Evolutionary conservation across 495 filamentous ascomycete genomes (phyloP).

Genomic region (Talaromyces borbonicus): DNA sequence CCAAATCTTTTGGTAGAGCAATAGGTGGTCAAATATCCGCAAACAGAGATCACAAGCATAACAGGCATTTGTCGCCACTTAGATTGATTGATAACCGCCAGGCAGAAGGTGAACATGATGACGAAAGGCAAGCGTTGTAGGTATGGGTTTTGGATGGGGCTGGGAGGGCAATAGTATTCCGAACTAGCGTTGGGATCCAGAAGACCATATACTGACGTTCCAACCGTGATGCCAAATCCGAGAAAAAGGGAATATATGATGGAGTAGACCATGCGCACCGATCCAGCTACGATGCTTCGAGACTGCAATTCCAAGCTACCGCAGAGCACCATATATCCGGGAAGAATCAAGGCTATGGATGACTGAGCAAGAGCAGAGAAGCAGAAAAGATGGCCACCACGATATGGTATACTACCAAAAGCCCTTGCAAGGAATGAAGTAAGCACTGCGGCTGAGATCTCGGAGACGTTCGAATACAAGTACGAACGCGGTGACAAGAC

Average conservation of each 20-base stretch:
- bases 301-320: slow-evolving; percentile 83
- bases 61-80: slow-evolving; percentile 83
- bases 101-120: slow-evolving; percentile 66
- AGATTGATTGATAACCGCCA: slow-evolving; percentile 79
- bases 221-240: slow-evolving; percentile 94
- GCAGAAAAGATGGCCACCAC: slow-evolving; percentile 62
- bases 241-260: slow-evolving; percentile 94
- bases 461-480: slow-evolving; percentile 76
- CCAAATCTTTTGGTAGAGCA: slow-evolving; percentile 63
- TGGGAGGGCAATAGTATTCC: slow-evolving; percentile 53
- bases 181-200: slow-evolving; percentile 67
- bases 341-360: slow-evolving; percentile 84
- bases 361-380: slow-evolving; percentile 89
- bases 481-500: slow-evolving; percentile 70
- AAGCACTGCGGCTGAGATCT: slow-evolving; percentile 75
- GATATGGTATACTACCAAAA: slow-evolving; percentile 66
- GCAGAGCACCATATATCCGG: slow-evolving; percentile 77
- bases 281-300: slow-evolving; percentile 75
- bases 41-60: slow-evolving; percentile 74
- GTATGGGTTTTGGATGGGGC: slow-evolving; percentile 42
- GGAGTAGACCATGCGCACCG: slow-evolving; percentile 90
- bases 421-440: slow-evolving; percentile 85
- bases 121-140: slow-evolving; percentile 61
- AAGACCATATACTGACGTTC: slow-evolving; percentile 79
- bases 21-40: slow-evolving; percentile 81